Conservation (phyloP, 2,329 filamentous ascomycete genomes). For the Aspergillus awamori region DNA sequence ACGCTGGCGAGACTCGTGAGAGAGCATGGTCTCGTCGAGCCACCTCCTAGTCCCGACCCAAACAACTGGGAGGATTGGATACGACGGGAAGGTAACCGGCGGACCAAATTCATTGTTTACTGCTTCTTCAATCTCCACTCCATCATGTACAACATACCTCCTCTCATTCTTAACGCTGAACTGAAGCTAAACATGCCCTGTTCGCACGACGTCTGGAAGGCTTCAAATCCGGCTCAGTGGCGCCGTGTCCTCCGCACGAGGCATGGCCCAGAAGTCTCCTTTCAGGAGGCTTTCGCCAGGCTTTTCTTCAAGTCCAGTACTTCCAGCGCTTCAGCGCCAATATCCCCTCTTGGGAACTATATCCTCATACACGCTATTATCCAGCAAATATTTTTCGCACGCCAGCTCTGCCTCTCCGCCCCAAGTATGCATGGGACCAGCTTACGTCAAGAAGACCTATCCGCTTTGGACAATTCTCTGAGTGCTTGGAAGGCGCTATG, state of each 20-base stretch:
- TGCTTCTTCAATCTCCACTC: constrained; percentile 63
- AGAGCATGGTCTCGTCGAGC: constrained; percentile 53
- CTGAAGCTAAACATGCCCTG: constrained; percentile 58
- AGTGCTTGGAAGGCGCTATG: constrained; percentile 56
- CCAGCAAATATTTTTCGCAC: constrained; percentile 57
- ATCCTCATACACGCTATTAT: constrained; percentile 58
- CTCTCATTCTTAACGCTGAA: constrained; percentile 59
- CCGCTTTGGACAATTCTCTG: constrained; percentile 51
- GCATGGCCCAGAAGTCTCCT: constrained; percentile 40
- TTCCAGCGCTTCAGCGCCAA: constrained; percentile 38
- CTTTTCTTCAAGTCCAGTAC: constrained; percentile 46
- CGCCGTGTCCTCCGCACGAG: constrained; percentile 41
- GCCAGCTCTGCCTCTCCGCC: constrained; percentile 51
- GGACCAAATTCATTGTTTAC: constrained; percentile 61
- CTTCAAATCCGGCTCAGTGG: constrained; percentile 55
- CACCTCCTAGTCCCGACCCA: constrained; percentile 37
- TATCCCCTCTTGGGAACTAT: constrained; percentile 58
- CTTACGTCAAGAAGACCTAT: constrained; percentile 48
- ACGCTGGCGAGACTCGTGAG: constrained; percentile 59
- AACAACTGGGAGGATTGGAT: constrained; percentile 59
- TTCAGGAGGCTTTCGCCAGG: constrained; percentile 50
- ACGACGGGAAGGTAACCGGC: constrained; percentile 54
- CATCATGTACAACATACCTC: constrained; percentile 64
- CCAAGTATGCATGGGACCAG: constrained; percentile 47
- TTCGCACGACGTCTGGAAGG: constrained; percentile 59